Conservation (phyloP, 2,329 filamentous ascomycete genomes). For the Penicillium janthinellum region DNA sequence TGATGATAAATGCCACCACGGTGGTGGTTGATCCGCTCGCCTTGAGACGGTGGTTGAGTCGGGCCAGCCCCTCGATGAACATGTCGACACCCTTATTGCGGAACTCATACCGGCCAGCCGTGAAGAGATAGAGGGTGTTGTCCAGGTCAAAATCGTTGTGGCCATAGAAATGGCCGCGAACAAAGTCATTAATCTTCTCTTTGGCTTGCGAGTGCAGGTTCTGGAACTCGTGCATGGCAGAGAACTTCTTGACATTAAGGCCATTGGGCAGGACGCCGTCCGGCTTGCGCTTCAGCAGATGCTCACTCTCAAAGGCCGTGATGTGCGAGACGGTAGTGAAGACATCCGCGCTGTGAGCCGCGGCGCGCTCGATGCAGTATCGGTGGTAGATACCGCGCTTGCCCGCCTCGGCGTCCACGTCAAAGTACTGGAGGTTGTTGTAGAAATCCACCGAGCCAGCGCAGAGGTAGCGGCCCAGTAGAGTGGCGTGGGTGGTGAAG, state of each 20-base stretch:
- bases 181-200: constrained; percentile 97
- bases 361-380: constrained; percentile 95
- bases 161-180: constrained; percentile 96
- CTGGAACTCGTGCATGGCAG: constrained; percentile 97
- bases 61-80: constrained; percentile 96
- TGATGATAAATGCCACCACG: constrained; percentile 96
- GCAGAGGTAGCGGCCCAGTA: constrained; percentile 93
- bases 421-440: constrained; percentile 96
- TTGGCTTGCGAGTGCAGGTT: constrained; percentile 96
- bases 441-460: constrained; percentile 98
- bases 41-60: constrained; percentile 93
- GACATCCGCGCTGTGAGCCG: constrained; percentile 88
- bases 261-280: constrained; percentile 96
- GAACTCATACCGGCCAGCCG: constrained; percentile 94
- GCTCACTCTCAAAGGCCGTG: constrained; percentile 96
- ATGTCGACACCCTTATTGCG: constrained; percentile 98
- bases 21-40: constrained; percentile 81
- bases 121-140: constrained; percentile 98
- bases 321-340: constrained; percentile 99
- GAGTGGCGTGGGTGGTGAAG: constrained; percentile 95
- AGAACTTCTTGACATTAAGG: constrained; percentile 97
- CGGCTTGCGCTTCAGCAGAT: constrained; percentile 94
- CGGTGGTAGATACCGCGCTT: constrained; percentile 98
- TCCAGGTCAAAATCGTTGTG: constrained; percentile 97
- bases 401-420: constrained; percentile 93